These are phyloP conservation scores for Pontederia crassipes DNA, from an alignment of 176 grass and related monocot species.

Conservation along the genomic window DNA sequence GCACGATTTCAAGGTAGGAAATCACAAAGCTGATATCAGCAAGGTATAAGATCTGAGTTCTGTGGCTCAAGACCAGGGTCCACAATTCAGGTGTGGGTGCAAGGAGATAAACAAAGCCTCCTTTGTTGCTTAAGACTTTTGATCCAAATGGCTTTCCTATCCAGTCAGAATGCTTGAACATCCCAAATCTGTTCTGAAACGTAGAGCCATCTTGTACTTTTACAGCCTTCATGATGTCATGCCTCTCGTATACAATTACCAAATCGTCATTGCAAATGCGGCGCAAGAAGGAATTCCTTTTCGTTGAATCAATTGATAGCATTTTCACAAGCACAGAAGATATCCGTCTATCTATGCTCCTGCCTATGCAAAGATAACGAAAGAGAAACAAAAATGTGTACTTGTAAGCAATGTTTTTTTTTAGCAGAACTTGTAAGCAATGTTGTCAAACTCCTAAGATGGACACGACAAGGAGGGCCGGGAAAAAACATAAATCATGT, in stretches of 20 bases:
- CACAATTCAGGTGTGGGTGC: constrained; percentile 76
- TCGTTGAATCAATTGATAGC: constrained; percentile 29
- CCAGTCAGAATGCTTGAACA: constrained; percentile 79
- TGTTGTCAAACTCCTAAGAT: too few relatives aligned
- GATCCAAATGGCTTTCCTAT: constrained; percentile 69
- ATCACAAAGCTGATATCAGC: constrained; percentile 85
- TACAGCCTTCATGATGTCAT: constrained; percentile 57
- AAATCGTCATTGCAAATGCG: constrained; percentile 58
- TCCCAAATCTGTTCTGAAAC: constrained; percentile 75
- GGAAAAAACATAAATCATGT: too few relatives aligned
- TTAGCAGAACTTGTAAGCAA: too few relatives aligned
- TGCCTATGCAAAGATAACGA: too few relatives aligned
- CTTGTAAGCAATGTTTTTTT: too few relatives aligned
- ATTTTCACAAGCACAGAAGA: constrained; percentile 20
- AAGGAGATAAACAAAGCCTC: constrained; percentile 62
- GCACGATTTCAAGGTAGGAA: constrained; percentile 67
- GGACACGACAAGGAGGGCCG: too few relatives aligned
- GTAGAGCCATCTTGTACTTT: constrained; percentile 35
- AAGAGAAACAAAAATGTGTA: too few relatives aligned
- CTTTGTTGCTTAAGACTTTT: constrained; percentile 47
- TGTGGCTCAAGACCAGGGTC: constrained; percentile 87
- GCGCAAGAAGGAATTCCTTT: constrained; percentile 40
- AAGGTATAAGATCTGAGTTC: constrained; percentile 86
- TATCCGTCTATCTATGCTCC: not conserved
- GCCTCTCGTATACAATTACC: constrained; percentile 78